A percentile compares a stretch with the other conserved stretches of the same genome.
Conservation (phyloP, 1,139 yeast species). For the Lodderomyces jiufengensis region DNA sequence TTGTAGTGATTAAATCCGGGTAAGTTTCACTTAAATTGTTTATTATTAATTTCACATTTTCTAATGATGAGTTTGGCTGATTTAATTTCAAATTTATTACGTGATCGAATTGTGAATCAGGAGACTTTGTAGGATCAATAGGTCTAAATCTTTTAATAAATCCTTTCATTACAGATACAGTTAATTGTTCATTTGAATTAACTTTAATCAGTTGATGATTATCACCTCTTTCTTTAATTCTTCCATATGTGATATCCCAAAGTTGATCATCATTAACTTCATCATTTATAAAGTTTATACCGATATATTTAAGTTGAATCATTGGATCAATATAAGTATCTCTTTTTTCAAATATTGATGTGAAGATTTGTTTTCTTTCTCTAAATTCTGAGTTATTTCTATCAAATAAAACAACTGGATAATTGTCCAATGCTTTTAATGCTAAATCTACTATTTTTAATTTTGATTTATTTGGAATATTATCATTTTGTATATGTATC, state of each 20-base stretch:
- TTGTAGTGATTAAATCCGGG: conserved; percentile 39
- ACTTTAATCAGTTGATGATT: conserved; percentile 83
- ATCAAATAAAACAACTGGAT: conserved; percentile 64
- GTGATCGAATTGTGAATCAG: conserved; percentile 67
- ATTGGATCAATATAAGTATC: conserved; percentile 32
- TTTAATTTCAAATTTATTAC: conserved; percentile 54
- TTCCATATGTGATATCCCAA: conserved; percentile 51
- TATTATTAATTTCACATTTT: conserved; percentile 49
- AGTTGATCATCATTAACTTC: conserved; percentile 23
- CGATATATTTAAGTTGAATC: conserved; percentile 48
- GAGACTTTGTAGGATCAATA: conserved; percentile 40
- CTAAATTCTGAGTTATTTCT: conserved; percentile 73
- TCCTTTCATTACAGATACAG: conserved; percentile 63
- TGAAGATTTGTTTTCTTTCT: conserved; percentile 68
- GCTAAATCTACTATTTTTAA: conserved; percentile 52
- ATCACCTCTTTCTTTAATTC: conserved; percentile 75
- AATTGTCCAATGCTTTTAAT: conserved; percentile 32
- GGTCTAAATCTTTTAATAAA: conserved; percentile 70
- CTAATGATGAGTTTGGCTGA: conserved; percentile 43
- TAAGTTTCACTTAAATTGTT: conserved; percentile 33
- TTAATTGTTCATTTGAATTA: conserved; percentile 39
- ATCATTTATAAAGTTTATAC: conserved; percentile 59
- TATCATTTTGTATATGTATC: conserved; percentile 85
- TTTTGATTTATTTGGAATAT: conserved; percentile 50
- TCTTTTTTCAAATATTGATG: conserved; percentile 43